These are phyloP conservation scores for Candida manassasensis DNA, from an alignment of 805 yeast genomes.

Conservation along the genomic window DNA sequence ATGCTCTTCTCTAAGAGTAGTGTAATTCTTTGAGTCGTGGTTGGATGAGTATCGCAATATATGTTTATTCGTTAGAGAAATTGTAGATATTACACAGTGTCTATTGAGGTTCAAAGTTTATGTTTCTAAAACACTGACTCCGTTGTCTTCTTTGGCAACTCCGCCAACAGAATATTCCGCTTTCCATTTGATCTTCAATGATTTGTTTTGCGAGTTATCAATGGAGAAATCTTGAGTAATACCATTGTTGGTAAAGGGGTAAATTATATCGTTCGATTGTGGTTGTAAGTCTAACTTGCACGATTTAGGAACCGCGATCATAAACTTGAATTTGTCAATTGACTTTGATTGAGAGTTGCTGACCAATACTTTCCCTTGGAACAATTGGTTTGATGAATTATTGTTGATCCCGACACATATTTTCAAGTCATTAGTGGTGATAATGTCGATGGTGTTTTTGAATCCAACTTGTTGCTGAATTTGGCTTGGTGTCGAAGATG, in stretches of 20 bases:
- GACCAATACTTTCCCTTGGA: conserved; percentile 45
- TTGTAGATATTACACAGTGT: neutral
- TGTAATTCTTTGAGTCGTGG: too few relatives aligned
- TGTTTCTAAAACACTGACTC: conserved; percentile 33
- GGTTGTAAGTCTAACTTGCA: conserved; percentile 56
- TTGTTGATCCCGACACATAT: conserved; percentile 43
- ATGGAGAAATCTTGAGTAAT: conserved; percentile 48
- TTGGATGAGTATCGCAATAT: too few relatives aligned
- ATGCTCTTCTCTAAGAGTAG: too few relatives aligned
- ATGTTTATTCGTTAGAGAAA: too few relatives aligned
- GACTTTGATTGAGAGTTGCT: conserved; percentile 46
- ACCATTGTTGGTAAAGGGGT: conserved; percentile 44
- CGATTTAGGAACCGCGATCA: conserved; percentile 67
- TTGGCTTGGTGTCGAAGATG: conserved; percentile 29
- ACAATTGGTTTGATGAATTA: conserved; percentile 26
- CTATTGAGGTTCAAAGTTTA: neutral
- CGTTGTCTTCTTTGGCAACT: conserved; percentile 49
- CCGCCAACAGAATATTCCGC: conserved; percentile 50
- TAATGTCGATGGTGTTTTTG: conserved; percentile 25
- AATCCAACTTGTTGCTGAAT: conserved; percentile 13
- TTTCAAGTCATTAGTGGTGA: conserved; percentile 43
- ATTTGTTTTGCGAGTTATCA: conserved; percentile 30
- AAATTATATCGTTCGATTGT: conserved; percentile 53
- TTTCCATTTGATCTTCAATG: conserved; percentile 73
- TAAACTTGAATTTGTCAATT: conserved; percentile 50